Base-by-base conservation (phyloP, 192 early-diverging fungal genomes). In the Linnemannia elongata region DNA sequence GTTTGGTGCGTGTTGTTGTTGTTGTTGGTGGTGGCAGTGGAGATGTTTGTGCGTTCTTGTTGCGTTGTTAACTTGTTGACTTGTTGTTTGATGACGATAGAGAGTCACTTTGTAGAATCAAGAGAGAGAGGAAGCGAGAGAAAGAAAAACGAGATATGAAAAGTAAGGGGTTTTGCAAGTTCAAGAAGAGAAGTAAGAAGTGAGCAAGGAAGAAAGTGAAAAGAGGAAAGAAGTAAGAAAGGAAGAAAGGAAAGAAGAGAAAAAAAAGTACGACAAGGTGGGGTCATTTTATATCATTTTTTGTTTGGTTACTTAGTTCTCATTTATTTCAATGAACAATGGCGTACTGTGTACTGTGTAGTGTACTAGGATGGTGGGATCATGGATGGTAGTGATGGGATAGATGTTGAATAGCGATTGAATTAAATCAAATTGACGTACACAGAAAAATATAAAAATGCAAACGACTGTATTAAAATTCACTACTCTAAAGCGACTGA, bases 261-360 rank as follows among this genome's bases (percentile, higher is more conserved):
- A 8, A 24, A 66, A 60, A 44, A 68, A 13, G 41, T 0, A 45
- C 30, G 66, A 44, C 0, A 18, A 54, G 33, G 47, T 1, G 33
- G 47, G 70, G 33, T 36, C 55, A 70, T 80, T 79, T 73, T 60
- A 80, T 80, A 78, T 52, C 69, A 17, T 54, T 52, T 44, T 71
- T 27, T 77, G 69, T 27, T 66, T 38, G 33, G n/a, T 2, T 39
- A 39, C 38, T 39, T 4, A 54, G 1, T n/a, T n/a, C n/a, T n/a
- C n/a, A n/a, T 24, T 1, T 57, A 57, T 57, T 57, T 7, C 22
- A 24, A n/a, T 60, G 55, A 18, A 18, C 22, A 22, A 2, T 55
- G 55, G 30, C n/a, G n/a, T n/a, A 45, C 13, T 9, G 20, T 52
- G 73, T n/a, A n/a, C n/a, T n/a, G 7, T 33, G 72, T 13, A 10